Conservation (phyloP, 1,284 basidiomycete genomes). For the Bondarzewia mesenterica region DNA sequence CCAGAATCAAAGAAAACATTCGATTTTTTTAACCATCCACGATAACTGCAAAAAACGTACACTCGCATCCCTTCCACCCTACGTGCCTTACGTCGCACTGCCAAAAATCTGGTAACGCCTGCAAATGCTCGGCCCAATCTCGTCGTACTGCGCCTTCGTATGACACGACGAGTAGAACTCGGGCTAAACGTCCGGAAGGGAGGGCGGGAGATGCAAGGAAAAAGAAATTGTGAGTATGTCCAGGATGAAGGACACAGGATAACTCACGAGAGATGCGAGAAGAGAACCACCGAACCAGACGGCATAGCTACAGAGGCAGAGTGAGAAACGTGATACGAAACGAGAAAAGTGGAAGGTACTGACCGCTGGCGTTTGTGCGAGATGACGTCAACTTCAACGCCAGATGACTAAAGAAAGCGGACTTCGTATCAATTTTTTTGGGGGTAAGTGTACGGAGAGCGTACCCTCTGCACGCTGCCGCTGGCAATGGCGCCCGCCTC, state of each 20-base stretch:
- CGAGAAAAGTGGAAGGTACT: slow-evolving; percentile 9
- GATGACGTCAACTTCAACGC: slow-evolving; percentile 96
- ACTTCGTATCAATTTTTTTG: neutral
- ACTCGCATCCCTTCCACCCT: neutral
- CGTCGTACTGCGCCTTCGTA: slow-evolving; percentile 96
- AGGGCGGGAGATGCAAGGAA: slow-evolving; percentile 12
- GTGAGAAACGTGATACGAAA: slow-evolving; percentile 7
- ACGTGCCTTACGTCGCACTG: slow-evolving; percentile 59
- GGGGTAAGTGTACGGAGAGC: slow-evolving; percentile 13
- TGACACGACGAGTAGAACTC: slow-evolving; percentile 98
- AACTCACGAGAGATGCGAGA: slow-evolving; percentile 81
- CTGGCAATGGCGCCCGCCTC: slow-evolving; percentile 71
- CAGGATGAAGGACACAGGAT: slow-evolving; percentile 4
- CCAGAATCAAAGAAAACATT: slow-evolving; percentile 1
- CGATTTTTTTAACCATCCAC: no score
- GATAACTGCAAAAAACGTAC: no score
- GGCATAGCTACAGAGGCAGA: slow-evolving; percentile 57
- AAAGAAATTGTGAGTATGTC: neutral
- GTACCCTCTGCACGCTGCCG: slow-evolving; percentile 71
- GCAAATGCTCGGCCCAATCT: slow-evolving; percentile 94
- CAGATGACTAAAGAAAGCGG: slow-evolving; percentile 61
- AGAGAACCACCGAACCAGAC: slow-evolving; percentile 99
- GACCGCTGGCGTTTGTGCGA: slow-evolving; percentile 95
- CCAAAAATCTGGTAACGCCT: slow-evolving; percentile 93
- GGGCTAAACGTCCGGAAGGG: slow-evolving; percentile 44